Evolutionary conservation across 768 basidiomycete genomes (phyloP).

Genomic region (Albatrellus ellisii): DNA sequence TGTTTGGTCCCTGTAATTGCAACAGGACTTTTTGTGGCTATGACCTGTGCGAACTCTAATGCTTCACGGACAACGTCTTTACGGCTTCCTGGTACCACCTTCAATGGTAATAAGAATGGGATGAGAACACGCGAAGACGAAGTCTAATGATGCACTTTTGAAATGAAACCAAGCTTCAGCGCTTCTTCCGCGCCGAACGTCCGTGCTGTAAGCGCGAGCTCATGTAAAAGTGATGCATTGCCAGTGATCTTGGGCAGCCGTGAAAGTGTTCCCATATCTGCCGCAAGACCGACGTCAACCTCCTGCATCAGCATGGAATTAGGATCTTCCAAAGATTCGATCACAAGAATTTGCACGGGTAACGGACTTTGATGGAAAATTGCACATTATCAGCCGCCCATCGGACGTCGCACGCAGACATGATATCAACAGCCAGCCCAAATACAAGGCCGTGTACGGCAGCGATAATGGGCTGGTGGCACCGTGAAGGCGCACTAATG

Average conservation of each 20-base stretch:
- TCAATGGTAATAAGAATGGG: not conserved
- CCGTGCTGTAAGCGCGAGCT: constrained; percentile 66
- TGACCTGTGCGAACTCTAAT: constrained; percentile 46
- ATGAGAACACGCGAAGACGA: not conserved
- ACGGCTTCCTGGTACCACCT: constrained; percentile 48
- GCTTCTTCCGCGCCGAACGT: constrained; percentile 63
- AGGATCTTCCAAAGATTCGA: not conserved
- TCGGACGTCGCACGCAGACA: constrained; percentile 67
- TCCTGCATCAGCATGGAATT: no score
- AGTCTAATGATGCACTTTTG: constrained; percentile 21
- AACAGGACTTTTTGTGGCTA: constrained; percentile 69
- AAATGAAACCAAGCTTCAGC: constrained; percentile 55
- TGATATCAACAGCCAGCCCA: constrained; percentile 72
- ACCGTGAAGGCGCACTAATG: constrained; percentile 54
- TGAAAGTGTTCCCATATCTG: constrained; percentile 81
- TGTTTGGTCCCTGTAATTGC: constrained; percentile 71
- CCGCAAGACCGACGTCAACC: constrained; percentile 77
- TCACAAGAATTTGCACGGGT: not conserved
- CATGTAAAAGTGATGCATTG: constrained; percentile 58
- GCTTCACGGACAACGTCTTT: constrained; percentile 57
- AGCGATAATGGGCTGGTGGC: constrained; percentile 70
- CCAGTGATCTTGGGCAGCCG: constrained; percentile 67
- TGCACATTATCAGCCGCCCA: constrained; percentile 46
- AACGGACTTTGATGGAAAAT: constrained; percentile 62
- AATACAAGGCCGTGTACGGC: constrained; percentile 66